phyloP scores from a whole-genome alignment of 352 stramenopile genomes.

The Globisporangium spinosum region DNA sequence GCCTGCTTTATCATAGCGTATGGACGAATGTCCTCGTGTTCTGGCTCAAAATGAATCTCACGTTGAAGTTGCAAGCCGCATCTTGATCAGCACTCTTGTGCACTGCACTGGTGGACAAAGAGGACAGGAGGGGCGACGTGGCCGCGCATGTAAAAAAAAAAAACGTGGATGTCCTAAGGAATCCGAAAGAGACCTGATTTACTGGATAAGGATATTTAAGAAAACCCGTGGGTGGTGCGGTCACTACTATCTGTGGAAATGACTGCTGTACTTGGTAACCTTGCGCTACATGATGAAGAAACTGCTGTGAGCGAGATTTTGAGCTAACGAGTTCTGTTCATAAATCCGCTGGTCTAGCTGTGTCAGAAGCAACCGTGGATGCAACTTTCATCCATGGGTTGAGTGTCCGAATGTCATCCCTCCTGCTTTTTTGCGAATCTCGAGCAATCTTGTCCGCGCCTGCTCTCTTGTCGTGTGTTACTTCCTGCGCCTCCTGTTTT shows the following conservation, averaged over 20 bases:
- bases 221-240: background rate
- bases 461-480: background rate
- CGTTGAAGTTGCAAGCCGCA: constrained; percentile 2
- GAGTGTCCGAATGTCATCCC: background rate
- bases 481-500: background rate
- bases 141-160: too few species aligned
- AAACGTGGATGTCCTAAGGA: background rate
- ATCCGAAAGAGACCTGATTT: background rate
- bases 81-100: background rate
- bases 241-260: too few species aligned
- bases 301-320: background rate
- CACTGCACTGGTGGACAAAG: background rate
- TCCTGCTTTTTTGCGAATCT: background rate
- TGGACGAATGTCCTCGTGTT: background rate
- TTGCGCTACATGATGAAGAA: too few species aligned
- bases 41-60: background rate
- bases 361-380: too few species aligned
- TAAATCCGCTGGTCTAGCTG: too few species aligned
- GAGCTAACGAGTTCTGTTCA: background rate
- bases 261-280: too few species aligned
- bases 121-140: background rate
- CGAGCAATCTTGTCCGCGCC: background rate
- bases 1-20: background rate
- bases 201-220: background rate
- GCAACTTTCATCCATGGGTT: background rate